Base-by-base conservation (phyloP, 768 basidiomycete genomes). In the Glaciozyma martinii region DNA sequence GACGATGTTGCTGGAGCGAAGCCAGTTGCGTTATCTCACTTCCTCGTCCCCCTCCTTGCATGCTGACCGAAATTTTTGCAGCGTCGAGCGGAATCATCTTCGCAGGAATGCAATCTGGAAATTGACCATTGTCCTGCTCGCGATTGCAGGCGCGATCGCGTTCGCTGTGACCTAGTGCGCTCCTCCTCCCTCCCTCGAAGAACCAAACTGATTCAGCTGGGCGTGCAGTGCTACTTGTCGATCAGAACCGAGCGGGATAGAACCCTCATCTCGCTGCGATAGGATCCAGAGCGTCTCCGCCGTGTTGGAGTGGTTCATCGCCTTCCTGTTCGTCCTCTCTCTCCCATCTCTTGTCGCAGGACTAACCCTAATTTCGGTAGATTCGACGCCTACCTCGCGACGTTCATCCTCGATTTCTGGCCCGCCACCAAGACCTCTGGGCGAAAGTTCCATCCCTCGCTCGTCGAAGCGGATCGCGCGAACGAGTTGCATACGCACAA, bases 371-470 rank as follows among this genome's bases (percentile, higher is more conserved):
- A 16, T 43, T 19, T 33, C 15, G 27, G 60, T 56, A 57, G 61
- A 0, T 60, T 57, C 63, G 60, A 54, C 59, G 75, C 74, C 61
- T 78, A 79, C 74, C 75, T 77, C 59, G 53, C 72, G 32, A 77
- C 77, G 15, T 72, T 79, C 61, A 71, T 72, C 46, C 72, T 76
- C 56, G 78, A 79, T 65, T 72, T 78, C 15, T 79, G 76, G 76
- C 77, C 78, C 16, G 74, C 77, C 12, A 29, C 13, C 42, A 72
- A 73, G 61, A 68, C 71, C 10, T n/a, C 49, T 25, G 60, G 61
- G 0, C 63, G 66, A 49, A 23, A 19, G 4, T 63, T 62, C 32
- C 42, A 70, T 27, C 25, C 52, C 5, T 40, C 43, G n/a, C 53
- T 66, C n/a, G 64, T 70, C 32, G 62, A 43, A 1, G 65, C 63